These are phyloP conservation scores for Cladosporium colombiae DNA, from an alignment of 2,329 filamentous ascomycete species.

Conservation along the genomic window DNA sequence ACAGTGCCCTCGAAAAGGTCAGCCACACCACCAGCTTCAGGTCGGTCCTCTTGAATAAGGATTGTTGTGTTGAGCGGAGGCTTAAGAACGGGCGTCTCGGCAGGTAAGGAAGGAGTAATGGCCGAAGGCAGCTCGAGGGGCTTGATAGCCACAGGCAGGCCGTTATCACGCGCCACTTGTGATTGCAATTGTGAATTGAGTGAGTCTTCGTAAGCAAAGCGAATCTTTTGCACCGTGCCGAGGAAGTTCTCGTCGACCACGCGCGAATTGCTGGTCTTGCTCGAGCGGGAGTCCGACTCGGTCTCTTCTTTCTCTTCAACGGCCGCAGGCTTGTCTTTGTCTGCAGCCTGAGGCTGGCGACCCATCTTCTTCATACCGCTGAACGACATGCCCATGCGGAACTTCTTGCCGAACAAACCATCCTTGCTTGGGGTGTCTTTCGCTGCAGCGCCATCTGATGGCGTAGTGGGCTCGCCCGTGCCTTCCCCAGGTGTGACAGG, in stretches of 20 bases:
- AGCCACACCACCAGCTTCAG: constrained; percentile 65
- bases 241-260: constrained; percentile 74
- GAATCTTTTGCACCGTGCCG: constrained; percentile 72
- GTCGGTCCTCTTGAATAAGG: constrained; percentile 65
- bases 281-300: constrained; percentile 61
- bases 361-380: constrained; percentile 77
- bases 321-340: constrained; percentile 70
- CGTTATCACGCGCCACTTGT: constrained; percentile 36
- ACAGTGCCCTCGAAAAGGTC: constrained; percentile 93
- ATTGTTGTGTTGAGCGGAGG: constrained; percentile 65
- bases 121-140: constrained; percentile 56
- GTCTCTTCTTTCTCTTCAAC: constrained; percentile 67
- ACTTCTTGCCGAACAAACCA: constrained; percentile 76
- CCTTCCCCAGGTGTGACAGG: constrained; percentile 36
- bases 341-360: constrained; percentile 59
- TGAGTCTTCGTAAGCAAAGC: constrained; percentile 70
- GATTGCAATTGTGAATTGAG: constrained; percentile 50
- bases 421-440: constrained; percentile 52
- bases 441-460: constrained; percentile 53
- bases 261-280: constrained; percentile 63
- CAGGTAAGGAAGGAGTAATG: constrained; percentile 68
- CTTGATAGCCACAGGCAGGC: constrained; percentile 39
- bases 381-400: constrained; percentile 74
- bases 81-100: constrained; percentile 75
- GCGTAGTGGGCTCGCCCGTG: constrained; percentile 38